Percentiles rank a stretch among this genome's conserved stretches.
Evolutionary conservation across 1,284 basidiomycete species (phyloP).

Genomic region (Cutaneotrichosporon spelunceum): DNA sequence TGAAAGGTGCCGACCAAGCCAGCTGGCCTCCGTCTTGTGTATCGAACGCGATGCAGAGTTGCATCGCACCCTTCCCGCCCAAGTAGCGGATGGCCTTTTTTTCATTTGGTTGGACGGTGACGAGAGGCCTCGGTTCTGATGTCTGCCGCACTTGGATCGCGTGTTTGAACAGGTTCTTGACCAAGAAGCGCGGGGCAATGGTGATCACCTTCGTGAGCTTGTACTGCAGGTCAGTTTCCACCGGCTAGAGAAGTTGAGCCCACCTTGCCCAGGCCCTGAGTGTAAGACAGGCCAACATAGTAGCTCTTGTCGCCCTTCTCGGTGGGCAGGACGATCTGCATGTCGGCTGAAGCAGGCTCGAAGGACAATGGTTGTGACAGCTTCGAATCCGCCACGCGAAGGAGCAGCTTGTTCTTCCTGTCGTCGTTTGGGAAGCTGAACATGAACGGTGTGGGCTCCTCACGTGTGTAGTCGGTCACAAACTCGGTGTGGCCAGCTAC

Average conservation of each 20-base stretch:
- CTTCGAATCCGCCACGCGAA: conserved; percentile 78
- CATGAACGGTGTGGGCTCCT: conserved; percentile 70
- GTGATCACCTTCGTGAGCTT: conserved; percentile 94
- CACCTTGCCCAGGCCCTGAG: conserved; percentile 82
- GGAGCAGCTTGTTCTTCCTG: conserved; percentile 76
- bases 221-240: conserved; percentile 56
- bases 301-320: conserved; percentile 71
- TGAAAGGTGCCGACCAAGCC: conserved; percentile 83
- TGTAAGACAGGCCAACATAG: conserved; percentile 86
- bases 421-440: conserved; percentile 78
- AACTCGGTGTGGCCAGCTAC: conserved; percentile 72
- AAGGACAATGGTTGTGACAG: conserved; percentile 90
- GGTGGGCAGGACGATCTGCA: conserved; percentile 70
- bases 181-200: conserved; percentile 81
- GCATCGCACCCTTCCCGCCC: conserved; percentile 59
- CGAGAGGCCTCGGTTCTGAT: conserved; percentile 56
- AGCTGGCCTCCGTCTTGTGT: conserved; percentile 68
- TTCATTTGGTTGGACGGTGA: conserved; percentile 63
- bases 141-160: conserved; percentile 81
- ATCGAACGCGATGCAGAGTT: conserved; percentile 79
- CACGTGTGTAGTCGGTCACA: conserved; percentile 55
- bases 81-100: conserved; percentile 69
- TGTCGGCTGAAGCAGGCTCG: conserved; percentile 88
- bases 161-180: conserved; percentile 75
- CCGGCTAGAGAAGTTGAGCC: conserved; percentile 13